These are phyloP conservation scores for Dipteronia dyeriana DNA, from an alignment of 345 rosid species.

Conservation along the genomic window DNA sequence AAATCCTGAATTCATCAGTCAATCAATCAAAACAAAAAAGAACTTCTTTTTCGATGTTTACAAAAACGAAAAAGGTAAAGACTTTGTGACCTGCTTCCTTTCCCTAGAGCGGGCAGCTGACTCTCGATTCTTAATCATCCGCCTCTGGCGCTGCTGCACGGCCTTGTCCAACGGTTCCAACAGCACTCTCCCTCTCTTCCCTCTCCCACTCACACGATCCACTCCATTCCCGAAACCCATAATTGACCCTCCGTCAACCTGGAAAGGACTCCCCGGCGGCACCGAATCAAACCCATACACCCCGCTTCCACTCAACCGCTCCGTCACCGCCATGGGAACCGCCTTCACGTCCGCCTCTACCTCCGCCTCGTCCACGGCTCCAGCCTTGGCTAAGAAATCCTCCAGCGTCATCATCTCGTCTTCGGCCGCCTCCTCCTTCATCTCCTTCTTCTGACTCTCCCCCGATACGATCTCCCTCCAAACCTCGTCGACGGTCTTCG, in stretches of 20 bases:
- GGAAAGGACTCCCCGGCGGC: slow-evolving; percentile 43
- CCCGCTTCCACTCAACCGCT: slow-evolving; percentile 55
- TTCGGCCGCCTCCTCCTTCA: slow-evolving; percentile 70
- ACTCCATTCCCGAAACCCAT: slow-evolving; percentile 52
- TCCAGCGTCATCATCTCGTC: slow-evolving; percentile 87
- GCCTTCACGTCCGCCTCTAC: too few relatives aligned
- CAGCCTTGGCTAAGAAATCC: slow-evolving; percentile 80
- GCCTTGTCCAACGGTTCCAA: slow-evolving; percentile 84
- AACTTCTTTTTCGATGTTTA: too few relatives aligned
- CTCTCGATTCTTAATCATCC: slow-evolving; percentile 99
- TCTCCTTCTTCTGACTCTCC: slow-evolving; percentile 41
- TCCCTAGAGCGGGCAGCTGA: slow-evolving; percentile 97
- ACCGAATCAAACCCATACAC: slow-evolving; percentile 52
- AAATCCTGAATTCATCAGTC: slow-evolving; percentile 1
- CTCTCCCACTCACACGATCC: slow-evolving; percentile 46
- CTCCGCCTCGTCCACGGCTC: slow-evolving; percentile 44
- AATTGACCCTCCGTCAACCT: slow-evolving; percentile 57
- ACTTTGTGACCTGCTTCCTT: slow-evolving; percentile 67
- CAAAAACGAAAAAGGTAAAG: neutral
- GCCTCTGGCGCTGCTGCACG: slow-evolving; percentile 85
- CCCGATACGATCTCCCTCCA: slow-evolving; percentile 86
- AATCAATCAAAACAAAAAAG: neutral
- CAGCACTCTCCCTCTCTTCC: slow-evolving; percentile 68
- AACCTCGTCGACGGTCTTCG: slow-evolving; percentile 66
- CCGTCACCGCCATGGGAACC: slow-evolving; percentile 12